Base-by-base conservation (phyloP, 495 filamentous ascomycete species). In the Clohesyomyces aquaticus region DNA sequence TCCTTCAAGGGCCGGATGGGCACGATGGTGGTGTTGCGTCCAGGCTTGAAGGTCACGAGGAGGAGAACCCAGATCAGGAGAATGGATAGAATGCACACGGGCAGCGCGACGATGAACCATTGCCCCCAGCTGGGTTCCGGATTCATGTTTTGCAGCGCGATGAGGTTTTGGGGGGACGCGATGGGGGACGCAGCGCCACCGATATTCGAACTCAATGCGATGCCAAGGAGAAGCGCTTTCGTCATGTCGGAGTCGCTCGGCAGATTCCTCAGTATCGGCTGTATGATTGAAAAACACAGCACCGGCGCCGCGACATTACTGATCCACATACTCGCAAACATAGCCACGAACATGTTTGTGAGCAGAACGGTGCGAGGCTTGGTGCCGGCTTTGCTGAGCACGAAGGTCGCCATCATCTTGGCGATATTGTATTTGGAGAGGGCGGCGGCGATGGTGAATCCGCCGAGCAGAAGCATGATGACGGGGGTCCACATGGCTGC, bases 401-500 rank as follows among this genome's bases (percentile, higher is more conserved):
- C 91, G 70, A 97, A 90, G 11, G 93, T 96, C 8, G 94, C 95
- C 81, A 98, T 92, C 70, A 93, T 86, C 72, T 96, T 96, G 49
- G 96, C 94, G 71, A 99, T 98, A 68, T 91, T 91, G 73, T 96
- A 96, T 74, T 99, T 99, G 43, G 91, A 96, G 59, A 99, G 77
- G 0, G 95, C 94, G 0, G 94, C 94, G 10, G 94, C 94, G 65
- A 99, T 87, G 12, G 95, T 93, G 70, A 99, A 99, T 9, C 94
- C 94, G 66, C 94, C 94, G 19, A 99, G 86, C 21, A 99, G 83
- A 12, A 99, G 83, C 95, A 98, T 98, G 65, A 99, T 99, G 29
- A 98, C 94, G 0, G 95, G 92, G 10, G 93, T 97, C 94, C 94
- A 99, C 94, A 99, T 99, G 19, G 94, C 87, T 27, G 90, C 79